Percentiles rank a stretch among this genome's conserved stretches.
These are phyloP conservation scores for Phytophthora sojae DNA, from an alignment of 352 stramenopile species.

Conservation along the genomic window DNA sequence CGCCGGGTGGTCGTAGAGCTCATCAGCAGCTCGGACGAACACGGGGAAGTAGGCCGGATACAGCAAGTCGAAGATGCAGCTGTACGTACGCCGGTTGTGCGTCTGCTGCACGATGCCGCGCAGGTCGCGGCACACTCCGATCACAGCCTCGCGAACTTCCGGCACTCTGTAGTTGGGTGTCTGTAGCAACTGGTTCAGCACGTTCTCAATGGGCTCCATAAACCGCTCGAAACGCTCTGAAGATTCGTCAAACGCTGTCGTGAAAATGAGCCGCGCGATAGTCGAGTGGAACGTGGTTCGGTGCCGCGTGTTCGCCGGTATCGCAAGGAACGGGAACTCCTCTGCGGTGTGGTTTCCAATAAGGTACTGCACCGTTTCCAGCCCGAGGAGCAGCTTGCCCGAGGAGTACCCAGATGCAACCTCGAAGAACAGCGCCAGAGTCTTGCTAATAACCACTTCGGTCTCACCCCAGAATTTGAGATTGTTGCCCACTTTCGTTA, in stretches of 20 bases:
- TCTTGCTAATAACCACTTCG: conserved; percentile 96
- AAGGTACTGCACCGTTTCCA: conserved; percentile 98
- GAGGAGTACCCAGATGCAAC: conserved; percentile 97
- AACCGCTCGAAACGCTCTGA: conserved; percentile 97
- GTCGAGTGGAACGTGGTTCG: conserved; percentile 98
- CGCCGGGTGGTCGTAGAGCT: conserved; percentile 93
- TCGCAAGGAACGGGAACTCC: conserved; percentile 97
- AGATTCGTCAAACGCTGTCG: conserved; percentile 94
- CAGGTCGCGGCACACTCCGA: conserved; percentile 97
- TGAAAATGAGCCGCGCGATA: conserved; percentile 96
- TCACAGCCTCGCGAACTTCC: conserved; percentile 91
- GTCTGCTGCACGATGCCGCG: conserved; percentile 96
- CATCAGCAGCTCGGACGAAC: conserved; percentile 94
- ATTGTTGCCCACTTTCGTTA: conserved; percentile 99
- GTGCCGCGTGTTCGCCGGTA: conserved; percentile 94
- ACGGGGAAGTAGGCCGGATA: conserved; percentile 97
- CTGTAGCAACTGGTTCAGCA: conserved; percentile 84
- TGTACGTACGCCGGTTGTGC: conserved; percentile 97
- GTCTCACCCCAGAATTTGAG: conserved; percentile 98
- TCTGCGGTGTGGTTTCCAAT: conserved; percentile 97
- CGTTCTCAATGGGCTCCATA: conserved; percentile 93
- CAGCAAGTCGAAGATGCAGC: conserved; percentile 98
- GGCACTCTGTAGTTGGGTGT: conserved; percentile 76
- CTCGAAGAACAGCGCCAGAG: conserved; percentile 97
- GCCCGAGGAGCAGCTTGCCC: conserved; percentile 96